Percentiles rank a stretch among this genome's conserved stretches.
phyloP scores from a whole-genome alignment of 2,329 filamentous ascomycete genomes.

The Huntiella omanensis region DNA sequence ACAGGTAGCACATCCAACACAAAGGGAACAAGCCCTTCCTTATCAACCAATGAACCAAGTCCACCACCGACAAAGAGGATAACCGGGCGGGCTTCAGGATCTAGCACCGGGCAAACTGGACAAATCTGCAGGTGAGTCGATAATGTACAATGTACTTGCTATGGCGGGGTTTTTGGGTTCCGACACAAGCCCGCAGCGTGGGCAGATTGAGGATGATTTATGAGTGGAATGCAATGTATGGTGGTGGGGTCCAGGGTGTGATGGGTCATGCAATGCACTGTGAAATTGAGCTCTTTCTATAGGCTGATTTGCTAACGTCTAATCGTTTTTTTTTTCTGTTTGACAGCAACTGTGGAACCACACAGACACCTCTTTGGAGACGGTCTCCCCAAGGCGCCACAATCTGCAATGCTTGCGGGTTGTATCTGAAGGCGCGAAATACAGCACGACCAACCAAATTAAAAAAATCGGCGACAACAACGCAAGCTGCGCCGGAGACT shows the following conservation, averaged over 20 bases:
- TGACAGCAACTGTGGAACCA: slow-evolving; percentile 79
- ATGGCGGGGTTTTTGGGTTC: no score
- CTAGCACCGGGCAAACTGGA: slow-evolving; percentile 19
- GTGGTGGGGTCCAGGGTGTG: not conserved
- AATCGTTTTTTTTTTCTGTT: slow-evolving; percentile 12
- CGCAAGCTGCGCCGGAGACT: slow-evolving; percentile 25
- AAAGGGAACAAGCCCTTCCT: not conserved
- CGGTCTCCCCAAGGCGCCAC: slow-evolving; percentile 82
- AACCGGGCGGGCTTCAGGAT: not conserved
- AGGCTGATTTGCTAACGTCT: not conserved
- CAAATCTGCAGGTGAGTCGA: slow-evolving; percentile 51
- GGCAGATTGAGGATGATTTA: no score
- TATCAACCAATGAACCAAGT: slow-evolving; percentile 2
- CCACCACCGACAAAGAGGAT: slow-evolving; percentile 4
- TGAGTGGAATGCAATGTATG: not conserved
- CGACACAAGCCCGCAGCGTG: no score
- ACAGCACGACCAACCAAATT: slow-evolving; percentile 76
- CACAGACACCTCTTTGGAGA: slow-evolving; percentile 83
- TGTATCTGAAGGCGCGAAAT: slow-evolving; percentile 88
- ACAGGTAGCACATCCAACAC: not conserved
- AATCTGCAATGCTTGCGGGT: slow-evolving; percentile 92
- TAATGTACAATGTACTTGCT: not conserved
- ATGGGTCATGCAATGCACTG: not conserved
- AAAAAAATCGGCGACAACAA: slow-evolving; percentile 49
- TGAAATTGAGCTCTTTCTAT: not conserved